A percentile compares a stretch with the other conserved stretches of the same genome.
These are phyloP conservation scores for Telfairia occidentalis DNA, from an alignment of 331 rosid genomes.

Conservation along the genomic window DNA sequence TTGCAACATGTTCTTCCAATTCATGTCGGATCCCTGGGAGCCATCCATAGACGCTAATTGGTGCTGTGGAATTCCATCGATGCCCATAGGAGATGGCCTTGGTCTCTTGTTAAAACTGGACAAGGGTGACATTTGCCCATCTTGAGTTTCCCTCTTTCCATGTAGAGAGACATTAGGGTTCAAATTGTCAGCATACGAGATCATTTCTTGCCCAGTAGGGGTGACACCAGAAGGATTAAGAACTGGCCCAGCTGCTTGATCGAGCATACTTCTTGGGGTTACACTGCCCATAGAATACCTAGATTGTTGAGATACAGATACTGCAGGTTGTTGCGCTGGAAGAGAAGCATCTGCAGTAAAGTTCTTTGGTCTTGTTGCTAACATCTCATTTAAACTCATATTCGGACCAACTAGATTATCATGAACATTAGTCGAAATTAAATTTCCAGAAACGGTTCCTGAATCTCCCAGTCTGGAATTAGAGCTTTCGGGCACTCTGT, in stretches of 20 bases:
- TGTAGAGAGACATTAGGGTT: conserved; percentile 40
- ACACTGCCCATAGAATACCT: conserved; percentile 61
- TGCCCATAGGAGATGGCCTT: conserved; percentile 40
- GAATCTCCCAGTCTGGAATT: conserved; percentile 49
- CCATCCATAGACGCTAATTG: conserved; percentile 45
- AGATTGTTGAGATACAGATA: conserved; percentile 37
- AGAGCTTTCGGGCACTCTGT: conserved; percentile 57
- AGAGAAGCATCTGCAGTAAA: conserved; percentile 51
- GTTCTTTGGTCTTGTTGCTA: conserved; percentile 46
- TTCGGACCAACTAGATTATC: conserved; percentile 50
- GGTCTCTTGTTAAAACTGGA: conserved; percentile 50
- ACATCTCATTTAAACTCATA: conserved; percentile 32
- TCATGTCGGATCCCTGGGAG: conserved; percentile 61
- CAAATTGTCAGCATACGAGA: conserved; percentile 47
- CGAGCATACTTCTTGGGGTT: conserved; percentile 58
- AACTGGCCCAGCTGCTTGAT: conserved; percentile 44
- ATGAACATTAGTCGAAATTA: conserved; percentile 34
- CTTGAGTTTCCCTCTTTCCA: conserved; percentile 69
- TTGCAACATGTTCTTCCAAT: conserved; percentile 70
- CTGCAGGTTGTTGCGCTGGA: conserved; percentile 36
- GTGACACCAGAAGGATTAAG: conserved; percentile 41
- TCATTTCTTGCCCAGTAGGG: conserved; percentile 57
- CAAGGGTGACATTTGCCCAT: conserved; percentile 65
- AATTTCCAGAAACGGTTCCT: conserved; percentile 45
- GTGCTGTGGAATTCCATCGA: conserved; percentile 59